These are phyloP conservation scores for Debaryomyces singareniensis DNA, from an alignment of 1,139 yeast species.

Conservation along the genomic window DNA sequence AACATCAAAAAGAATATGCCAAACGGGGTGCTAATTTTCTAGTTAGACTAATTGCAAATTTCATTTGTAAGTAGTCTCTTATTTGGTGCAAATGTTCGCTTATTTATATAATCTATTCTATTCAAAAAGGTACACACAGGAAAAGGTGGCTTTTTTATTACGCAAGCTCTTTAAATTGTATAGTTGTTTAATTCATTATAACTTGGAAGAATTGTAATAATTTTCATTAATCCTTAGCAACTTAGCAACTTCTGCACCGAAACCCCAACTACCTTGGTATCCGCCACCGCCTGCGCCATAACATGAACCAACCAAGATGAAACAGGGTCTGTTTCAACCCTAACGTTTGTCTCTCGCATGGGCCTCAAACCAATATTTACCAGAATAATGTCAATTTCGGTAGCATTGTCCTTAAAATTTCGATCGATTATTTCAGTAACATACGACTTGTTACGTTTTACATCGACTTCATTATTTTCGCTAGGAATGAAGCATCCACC, in stretches of 20 bases:
- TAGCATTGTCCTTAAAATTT: conserved; percentile 21
- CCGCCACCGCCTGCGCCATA: conserved; percentile 55
- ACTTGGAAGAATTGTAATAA: neutral
- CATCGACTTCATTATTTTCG: conserved; percentile 19
- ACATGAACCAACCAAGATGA: conserved; percentile 35
- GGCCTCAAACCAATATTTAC: conserved; percentile 47
- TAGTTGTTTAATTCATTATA: neutral
- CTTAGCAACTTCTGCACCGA: conserved; percentile 21
- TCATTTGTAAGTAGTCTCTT: no score
- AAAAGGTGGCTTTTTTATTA: no score
- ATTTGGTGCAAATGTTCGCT: no score
- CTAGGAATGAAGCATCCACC: conserved; percentile 41
- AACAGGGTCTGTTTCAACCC: conserved; percentile 31
- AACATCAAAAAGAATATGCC: conserved; percentile 36
- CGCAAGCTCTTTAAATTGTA: no score
- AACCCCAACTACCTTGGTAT: conserved; percentile 44
- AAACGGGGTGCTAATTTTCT: conserved; percentile 20
- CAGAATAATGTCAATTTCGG: conserved; percentile 31
- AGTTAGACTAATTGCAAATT: conserved; percentile 11
- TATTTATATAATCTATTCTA: no score
- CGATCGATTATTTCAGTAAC: conserved; percentile 38
- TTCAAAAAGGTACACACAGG: no score
- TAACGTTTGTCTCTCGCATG: conserved; percentile 36
- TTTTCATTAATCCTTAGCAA: conserved; percentile 1
- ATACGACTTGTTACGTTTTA: conserved; percentile 30